phyloP scores from a whole-genome alignment of 192 early-diverging fungal genomes.

The Coemansia sp. region DNA sequence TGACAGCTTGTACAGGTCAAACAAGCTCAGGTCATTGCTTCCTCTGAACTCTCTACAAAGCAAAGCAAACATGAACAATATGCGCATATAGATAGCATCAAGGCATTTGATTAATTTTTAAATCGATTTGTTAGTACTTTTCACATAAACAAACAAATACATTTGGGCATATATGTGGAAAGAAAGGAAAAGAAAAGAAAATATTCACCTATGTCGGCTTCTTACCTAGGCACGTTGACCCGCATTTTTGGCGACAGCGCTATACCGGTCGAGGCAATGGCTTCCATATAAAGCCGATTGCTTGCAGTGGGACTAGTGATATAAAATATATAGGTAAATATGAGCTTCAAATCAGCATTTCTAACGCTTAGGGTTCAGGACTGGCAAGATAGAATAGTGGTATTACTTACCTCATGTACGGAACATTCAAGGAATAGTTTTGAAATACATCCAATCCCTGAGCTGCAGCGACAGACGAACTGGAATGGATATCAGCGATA shows the following conservation, averaged over 20 bases:
- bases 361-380: too few relatives aligned
- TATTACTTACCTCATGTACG: constrained; percentile 11
- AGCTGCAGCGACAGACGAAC: neutral
- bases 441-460: neutral
- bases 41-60: neutral
- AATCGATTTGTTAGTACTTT: too few relatives aligned
- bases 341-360: too few relatives aligned
- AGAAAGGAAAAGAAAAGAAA: too few relatives aligned
- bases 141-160: neutral
- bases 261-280: neutral
- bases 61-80: neutral
- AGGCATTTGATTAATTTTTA: neutral
- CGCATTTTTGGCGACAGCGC: neutral
- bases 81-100: too few relatives aligned
- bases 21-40: constrained; percentile 1
- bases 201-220: neutral
- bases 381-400: too few relatives aligned
- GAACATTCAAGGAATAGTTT: constrained; percentile 8
- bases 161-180: too few relatives aligned
- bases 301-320: constrained; percentile 8
- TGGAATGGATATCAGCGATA: neutral
- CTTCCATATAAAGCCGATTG: constrained; percentile 17
- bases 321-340: neutral
- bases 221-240: constrained; percentile 2
- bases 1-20: constrained; percentile 5